Evolutionary conservation across 257 asterid genomes (phyloP), one percentile per base, ranked within the genome.

Genomic region (Apocynum venetum): DNA sequence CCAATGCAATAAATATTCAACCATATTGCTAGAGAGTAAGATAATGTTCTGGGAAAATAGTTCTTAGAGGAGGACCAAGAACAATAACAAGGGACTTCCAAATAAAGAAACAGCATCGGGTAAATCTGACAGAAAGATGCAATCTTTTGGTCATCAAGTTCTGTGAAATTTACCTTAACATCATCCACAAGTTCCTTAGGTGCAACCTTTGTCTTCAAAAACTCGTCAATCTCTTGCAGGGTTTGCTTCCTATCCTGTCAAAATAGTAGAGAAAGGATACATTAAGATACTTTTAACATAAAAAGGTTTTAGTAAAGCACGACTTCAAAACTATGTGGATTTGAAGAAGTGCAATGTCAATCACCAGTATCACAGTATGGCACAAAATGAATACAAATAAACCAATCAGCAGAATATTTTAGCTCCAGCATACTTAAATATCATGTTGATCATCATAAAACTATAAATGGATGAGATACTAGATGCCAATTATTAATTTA

Each of bases 241-340:
- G 98, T 93, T 90, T 84, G 87, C 84, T 96, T 89, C 82, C 99
- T 87, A 78, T 93, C 97, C 99, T 96, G 98, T 57, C 60, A 78
- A 77, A 68, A 74, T 52, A 78, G 83, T 63, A 46, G 61, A 61
- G 76, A 77, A 80, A 59, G 31, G 67, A 20, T 41, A 47, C 25
- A 65, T 53, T 7, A 57, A 48, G 51, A 43, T 51, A 46, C 15
- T 13, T 36, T 40, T 44, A 61, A 75, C n/a, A 40, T 68, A 57
- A 43, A 6, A 38, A 66, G 36, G 12, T 67, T 51, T 56, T n/a
- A 25, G 8, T 8, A 61, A 44, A 60, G 56, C 60, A 25, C 1
- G 14, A 55, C 69, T 35, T 43, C 48, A 56, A 31, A n/a, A 25
- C 71, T 19, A 63, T 36, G 44, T 9, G 17, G 43, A 15, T 11